Conservation (phyloP, 106 monocot species). For the Vanilla planifolia region DNA sequence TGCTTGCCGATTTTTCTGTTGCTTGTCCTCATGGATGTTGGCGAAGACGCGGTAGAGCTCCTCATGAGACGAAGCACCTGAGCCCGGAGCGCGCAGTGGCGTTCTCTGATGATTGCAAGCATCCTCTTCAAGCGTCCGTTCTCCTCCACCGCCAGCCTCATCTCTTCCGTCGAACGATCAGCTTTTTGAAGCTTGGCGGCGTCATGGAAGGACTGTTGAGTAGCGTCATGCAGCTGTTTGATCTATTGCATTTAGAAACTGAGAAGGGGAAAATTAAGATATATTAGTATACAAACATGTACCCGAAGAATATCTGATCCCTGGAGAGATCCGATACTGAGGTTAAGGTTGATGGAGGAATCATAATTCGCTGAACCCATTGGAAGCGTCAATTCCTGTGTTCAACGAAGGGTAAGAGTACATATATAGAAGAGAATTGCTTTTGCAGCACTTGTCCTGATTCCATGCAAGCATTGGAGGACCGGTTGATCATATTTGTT, state of each 20-base stretch:
- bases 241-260: neutral
- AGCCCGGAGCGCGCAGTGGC: slow-evolving; percentile 23
- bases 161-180: slow-evolving; percentile 10
- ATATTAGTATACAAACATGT: neutral
- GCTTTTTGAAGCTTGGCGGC: slow-evolving; percentile 10
- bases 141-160: slow-evolving; percentile 44
- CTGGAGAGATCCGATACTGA: slow-evolving; percentile 6
- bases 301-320: neutral
- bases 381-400: no score
- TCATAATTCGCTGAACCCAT: neutral
- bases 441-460: no score
- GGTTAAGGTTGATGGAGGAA: slow-evolving; percentile 6
- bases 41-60: neutral
- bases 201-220: neutral
- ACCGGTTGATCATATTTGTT: no score
- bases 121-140: slow-evolving; percentile 39
- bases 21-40: slow-evolving; percentile 22
- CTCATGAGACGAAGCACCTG: slow-evolving; percentile 25
- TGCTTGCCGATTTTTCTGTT: no score
- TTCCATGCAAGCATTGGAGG: no score
- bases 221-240: neutral
- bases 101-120: slow-evolving; percentile 23
- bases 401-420: no score
- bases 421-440: neutral
- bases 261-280: neutral